Conservation (phyloP, 116 monocot species). For the Dioscorea cayenensis region DNA sequence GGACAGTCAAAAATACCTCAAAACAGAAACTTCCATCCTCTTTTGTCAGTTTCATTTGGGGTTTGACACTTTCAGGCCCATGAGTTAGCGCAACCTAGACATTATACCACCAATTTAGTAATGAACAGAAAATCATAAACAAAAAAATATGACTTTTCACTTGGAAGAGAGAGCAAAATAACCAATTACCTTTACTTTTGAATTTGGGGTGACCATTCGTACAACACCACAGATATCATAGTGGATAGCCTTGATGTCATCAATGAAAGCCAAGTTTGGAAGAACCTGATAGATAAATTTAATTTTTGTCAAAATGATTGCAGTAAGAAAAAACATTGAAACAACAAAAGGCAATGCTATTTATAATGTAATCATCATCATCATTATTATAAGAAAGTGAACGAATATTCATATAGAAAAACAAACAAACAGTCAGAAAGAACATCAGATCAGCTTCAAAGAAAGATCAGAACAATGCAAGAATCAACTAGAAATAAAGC, state of each 20-base stretch:
- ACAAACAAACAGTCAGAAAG: too few relatives aligned
- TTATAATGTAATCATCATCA: background rate
- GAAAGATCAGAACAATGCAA: too few relatives aligned
- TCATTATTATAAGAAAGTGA: too few relatives aligned
- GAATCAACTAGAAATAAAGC: background rate
- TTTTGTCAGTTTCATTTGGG: slow-evolving; percentile 55
- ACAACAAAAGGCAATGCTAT: background rate
- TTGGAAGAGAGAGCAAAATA: background rate
- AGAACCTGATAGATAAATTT: slow-evolving; percentile 38
- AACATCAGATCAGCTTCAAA: too few relatives aligned
- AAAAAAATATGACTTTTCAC: background rate
- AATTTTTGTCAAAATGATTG: background rate
- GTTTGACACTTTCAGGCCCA: slow-evolving; percentile 63
- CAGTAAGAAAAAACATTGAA: background rate
- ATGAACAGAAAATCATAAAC: background rate
- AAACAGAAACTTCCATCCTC: slow-evolving; percentile 83
- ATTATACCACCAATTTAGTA: background rate
- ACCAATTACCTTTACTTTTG: slow-evolving; percentile 66
- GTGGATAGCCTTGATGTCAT: slow-evolving; percentile 61
- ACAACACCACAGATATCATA: slow-evolving; percentile 92
- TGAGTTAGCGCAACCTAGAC: slow-evolving; percentile 73
- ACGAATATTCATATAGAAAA: too few relatives aligned
- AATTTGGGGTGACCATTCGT: slow-evolving; percentile 31
- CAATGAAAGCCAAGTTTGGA: slow-evolving; percentile 79
- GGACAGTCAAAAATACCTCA: slow-evolving; percentile 44